Evolutionary conservation across 306 rosid species (phyloP).

Genomic region (Trifolium repens): DNA sequence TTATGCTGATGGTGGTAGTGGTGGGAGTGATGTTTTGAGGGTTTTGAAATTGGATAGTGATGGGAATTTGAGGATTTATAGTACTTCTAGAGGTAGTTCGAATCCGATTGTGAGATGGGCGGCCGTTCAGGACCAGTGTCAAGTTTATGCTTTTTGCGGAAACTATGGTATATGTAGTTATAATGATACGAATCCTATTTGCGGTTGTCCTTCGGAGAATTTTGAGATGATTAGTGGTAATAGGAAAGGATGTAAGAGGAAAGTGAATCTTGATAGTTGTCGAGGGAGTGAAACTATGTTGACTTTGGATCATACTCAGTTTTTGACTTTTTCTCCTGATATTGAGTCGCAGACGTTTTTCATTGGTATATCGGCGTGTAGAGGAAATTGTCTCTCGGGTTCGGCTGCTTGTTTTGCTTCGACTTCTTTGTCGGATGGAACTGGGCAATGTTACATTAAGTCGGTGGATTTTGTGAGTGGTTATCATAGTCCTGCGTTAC

Average conservation of each 20-base stretch:
- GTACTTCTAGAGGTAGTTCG: slow-evolving; percentile 11
- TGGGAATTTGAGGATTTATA: slow-evolving; percentile 30
- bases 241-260: slow-evolving; percentile 16
- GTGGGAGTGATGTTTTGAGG: slow-evolving; percentile 10
- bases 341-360: background rate
- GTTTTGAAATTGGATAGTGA: slow-evolving; percentile 17
- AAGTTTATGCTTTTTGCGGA: slow-evolving; percentile 19
- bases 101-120: slow-evolving; percentile 17
- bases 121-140: slow-evolving; percentile 27
- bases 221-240: background rate
- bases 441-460: slow-evolving; percentile 46
- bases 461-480: slow-evolving; percentile 39
- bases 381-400: slow-evolving; percentile 40
- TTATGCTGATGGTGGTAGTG: slow-evolving; percentile 9
- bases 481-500: slow-evolving; percentile 44
- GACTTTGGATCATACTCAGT: slow-evolving; percentile 23
- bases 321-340: slow-evolving; percentile 10
- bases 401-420: slow-evolving; percentile 44
- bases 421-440: slow-evolving; percentile 51
- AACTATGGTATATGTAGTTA: slow-evolving; percentile 23
- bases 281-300: slow-evolving; percentile 31
- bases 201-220: slow-evolving; percentile 13
- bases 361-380: slow-evolving; percentile 7
- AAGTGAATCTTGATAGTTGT: background rate
- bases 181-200: slow-evolving; percentile 5